A percentile compares a stretch with the other conserved stretches of the same genome.
These are phyloP conservation scores for Beta corolliflora DNA, from an alignment of 179 eudicot genomes.

Conservation along the genomic window DNA sequence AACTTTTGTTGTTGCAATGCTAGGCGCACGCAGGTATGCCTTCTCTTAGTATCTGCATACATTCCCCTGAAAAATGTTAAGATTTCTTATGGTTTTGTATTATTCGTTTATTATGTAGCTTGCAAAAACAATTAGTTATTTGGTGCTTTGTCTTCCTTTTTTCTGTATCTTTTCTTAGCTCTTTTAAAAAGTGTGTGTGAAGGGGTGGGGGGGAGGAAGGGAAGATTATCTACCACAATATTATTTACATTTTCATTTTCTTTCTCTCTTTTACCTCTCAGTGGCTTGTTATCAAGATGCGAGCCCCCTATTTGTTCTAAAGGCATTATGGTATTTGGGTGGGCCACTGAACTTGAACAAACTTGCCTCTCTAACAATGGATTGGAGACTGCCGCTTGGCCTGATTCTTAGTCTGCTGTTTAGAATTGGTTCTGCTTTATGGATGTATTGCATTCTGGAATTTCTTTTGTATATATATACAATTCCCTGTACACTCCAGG, in stretches of 20 bases:
- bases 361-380: background rate
- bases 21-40: conserved; percentile 85
- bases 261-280: background rate
- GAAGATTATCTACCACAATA: background rate
- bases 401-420: no score
- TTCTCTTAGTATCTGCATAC: background rate
- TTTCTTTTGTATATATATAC: no score
- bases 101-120: background rate
- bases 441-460: no score
- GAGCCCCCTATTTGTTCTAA: background rate
- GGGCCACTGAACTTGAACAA: background rate
- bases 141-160: no score
- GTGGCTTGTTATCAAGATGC: background rate
- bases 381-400: no score
- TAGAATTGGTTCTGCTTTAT: no score
- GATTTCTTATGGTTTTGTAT: background rate
- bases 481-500: no score
- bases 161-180: background rate
- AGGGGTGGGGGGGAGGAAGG: background rate
- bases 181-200: background rate
- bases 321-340: background rate
- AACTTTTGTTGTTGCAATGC: conserved; percentile 93
- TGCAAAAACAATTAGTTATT: background rate
- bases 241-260: background rate
- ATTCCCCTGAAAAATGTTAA: background rate